These are phyloP conservation scores for Sporisorium scitamineum DNA, from an alignment of 1,284 basidiomycete species.

Conservation along the genomic window DNA sequence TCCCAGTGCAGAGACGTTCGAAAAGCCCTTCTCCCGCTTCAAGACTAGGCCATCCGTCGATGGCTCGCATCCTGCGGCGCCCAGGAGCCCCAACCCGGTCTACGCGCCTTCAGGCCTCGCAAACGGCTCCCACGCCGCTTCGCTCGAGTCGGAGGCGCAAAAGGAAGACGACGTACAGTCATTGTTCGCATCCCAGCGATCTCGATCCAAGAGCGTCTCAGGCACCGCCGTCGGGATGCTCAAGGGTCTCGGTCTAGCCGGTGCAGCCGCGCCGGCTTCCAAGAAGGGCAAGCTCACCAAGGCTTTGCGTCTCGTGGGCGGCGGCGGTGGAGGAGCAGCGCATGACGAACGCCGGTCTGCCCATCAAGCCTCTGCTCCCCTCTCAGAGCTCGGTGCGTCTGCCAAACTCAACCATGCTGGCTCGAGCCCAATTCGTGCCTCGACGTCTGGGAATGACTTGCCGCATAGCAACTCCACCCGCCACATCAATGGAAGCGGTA, in stretches of 20 bases:
- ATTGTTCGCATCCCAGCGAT: conserved; percentile 42
- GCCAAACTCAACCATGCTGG: conserved; percentile 8
- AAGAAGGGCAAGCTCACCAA: conserved; percentile 61
- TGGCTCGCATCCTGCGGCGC: conserved; percentile 5
- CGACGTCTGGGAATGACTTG: conserved; percentile 4
- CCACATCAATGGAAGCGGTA: conserved; percentile 12
- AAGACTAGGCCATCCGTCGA: conserved; percentile 46
- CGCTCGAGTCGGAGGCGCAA: conserved; percentile 36
- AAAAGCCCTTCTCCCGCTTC: conserved; percentile 44
- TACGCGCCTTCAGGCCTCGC: conserved; percentile 18
- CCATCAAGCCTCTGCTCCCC: conserved; percentile 10
- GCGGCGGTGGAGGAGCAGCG: conserved; percentile 9
- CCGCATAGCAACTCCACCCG: conserved; percentile 25
- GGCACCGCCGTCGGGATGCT: conserved; percentile 57
- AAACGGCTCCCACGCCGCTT: conserved; percentile 11
- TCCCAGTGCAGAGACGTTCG: conserved; percentile 34
- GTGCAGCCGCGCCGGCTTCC: conserved; percentile 48
- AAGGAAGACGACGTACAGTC: conserved; percentile 32
- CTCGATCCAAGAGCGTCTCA: conserved; percentile 59
- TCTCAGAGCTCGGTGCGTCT: conserved; percentile 17
- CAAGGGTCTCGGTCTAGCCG: conserved; percentile 59
- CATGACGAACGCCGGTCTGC: conserved; percentile 12
- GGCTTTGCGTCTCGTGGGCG: conserved; percentile 51
- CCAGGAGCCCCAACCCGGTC: conserved; percentile 22
- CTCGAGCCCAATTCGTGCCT: conserved; percentile 2